Percentiles rank a stretch among this genome's conserved stretches.
phyloP scores from a whole-genome alignment of 179 eudicot species.

The Nepenthes alata region DNA sequence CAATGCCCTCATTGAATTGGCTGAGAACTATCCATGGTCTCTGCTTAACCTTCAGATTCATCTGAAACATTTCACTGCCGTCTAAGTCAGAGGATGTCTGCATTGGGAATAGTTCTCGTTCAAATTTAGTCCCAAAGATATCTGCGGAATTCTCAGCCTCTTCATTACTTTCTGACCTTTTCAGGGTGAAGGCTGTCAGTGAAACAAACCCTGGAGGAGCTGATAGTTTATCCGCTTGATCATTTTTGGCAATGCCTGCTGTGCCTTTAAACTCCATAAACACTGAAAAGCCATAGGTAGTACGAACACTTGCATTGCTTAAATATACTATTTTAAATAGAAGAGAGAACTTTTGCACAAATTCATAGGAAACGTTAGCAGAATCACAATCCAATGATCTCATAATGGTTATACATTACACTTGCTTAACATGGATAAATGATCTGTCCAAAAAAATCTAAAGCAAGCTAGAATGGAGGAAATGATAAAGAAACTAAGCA shows the following conservation, averaged over 20 bases:
- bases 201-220: slow-evolving; percentile 45
- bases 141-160: slow-evolving; percentile 10
- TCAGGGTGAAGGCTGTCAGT: slow-evolving; percentile 38
- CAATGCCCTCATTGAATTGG: slow-evolving; percentile 8
- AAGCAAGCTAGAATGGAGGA: too few relatives aligned
- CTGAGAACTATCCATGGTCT: slow-evolving; percentile 53
- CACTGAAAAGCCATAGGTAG: slow-evolving; percentile 9
- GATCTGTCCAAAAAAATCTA: too few relatives aligned
- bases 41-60: slow-evolving; percentile 20
- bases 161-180: slow-evolving; percentile 21
- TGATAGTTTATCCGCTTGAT: slow-evolving; percentile 12
- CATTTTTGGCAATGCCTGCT: slow-evolving; percentile 2
- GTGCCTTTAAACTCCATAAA: slow-evolving; percentile 15
- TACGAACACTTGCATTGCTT: neutral
- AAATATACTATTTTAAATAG: too few relatives aligned
- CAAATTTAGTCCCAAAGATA: slow-evolving; percentile 12
- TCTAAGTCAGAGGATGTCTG: slow-evolving; percentile 13
- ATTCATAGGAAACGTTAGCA: too few relatives aligned
- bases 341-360: too few relatives aligned
- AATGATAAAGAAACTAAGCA: too few relatives aligned
- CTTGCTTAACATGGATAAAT: too few relatives aligned
- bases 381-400: too few relatives aligned
- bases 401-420: too few relatives aligned
- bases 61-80: slow-evolving; percentile 22
- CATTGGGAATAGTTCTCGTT: slow-evolving; percentile 21